Evolutionary conservation across 192 early-diverging fungal species (phyloP), one percentile per base, ranked within the genome.

Genomic region (Entomortierella parvispora): DNA sequence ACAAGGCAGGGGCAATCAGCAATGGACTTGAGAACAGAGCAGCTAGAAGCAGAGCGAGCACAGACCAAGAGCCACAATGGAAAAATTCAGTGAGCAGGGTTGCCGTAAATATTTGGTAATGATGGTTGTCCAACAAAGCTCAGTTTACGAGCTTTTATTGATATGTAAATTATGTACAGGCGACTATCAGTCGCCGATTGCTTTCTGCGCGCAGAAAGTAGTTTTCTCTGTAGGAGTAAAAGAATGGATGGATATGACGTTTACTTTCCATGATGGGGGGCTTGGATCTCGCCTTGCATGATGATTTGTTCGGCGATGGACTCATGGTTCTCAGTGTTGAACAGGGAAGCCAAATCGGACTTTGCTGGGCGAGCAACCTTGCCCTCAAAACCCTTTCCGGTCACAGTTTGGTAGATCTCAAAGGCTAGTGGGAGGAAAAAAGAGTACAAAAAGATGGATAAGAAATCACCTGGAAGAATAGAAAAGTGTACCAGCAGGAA

Each of bases 241-340:
- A 58, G 7, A 58, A 28, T n/a, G 25, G 9, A 15, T 5, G 34
- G n/a, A n/a, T n/a, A n/a, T n/a, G n/a, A n/a, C n/a, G n/a, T 44
- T 22, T 15, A 15, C 29, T 51, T 51, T 43, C 59, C 51, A 18
- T 31, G 29, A 20, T 11, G 32, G 10, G 46, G 0, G 11, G 58
- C 20, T 12, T 76, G 72, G 53, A 67, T 62, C 34, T 76, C 65
- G 45, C 72, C 72, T 42, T 76, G 37, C 37, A 75, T 47, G n/a
- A 75, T 43, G 45, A 75, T 76, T 52, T 62, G 33, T 45, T 67
- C 72, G 6, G 50, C 58, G 28, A 75, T 62, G 31, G 45, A 32
- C 29, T 67, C 51, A n/a, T 53, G 12, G 43, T 76, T 44, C 29
- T 63, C 34, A 10, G 72, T 76, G 53, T 66, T 66, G 51, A 75